Evolutionary conservation across 495 filamentous ascomycete species (phyloP).

Genomic region (Hypomontagnella submonticulosa): DNA sequence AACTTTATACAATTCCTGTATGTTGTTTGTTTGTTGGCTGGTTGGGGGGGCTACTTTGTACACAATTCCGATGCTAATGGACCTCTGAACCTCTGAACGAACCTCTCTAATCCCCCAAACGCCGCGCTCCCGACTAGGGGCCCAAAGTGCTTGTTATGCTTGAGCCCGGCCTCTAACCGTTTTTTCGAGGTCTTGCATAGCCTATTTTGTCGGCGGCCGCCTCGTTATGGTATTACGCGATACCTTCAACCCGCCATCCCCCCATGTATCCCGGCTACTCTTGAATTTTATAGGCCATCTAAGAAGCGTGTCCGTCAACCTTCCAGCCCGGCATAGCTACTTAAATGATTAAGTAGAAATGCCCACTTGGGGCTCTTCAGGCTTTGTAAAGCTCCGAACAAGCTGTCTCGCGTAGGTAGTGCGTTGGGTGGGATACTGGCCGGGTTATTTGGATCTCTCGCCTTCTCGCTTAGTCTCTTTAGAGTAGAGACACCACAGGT

Average conservation of each 20-base stretch:
- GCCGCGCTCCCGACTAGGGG: constrained; percentile 38
- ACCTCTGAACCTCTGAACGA: no score
- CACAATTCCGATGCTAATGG: constrained; percentile 36
- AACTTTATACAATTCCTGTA: constrained; percentile 40
- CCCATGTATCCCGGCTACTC: not conserved
- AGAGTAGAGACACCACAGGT: constrained; percentile 76
- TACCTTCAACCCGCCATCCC: constrained; percentile 9
- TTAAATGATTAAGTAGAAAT: constrained; percentile 75
- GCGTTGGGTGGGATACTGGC: constrained; percentile 69
- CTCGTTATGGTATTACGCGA: not conserved
- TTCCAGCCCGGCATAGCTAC: constrained; percentile 75
- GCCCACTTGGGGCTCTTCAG: constrained; percentile 63
- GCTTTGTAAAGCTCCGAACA: constrained; percentile 73
- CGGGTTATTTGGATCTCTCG: constrained; percentile 68
- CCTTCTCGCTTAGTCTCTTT: constrained; percentile 75
- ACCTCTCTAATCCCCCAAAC: constrained; percentile 40
- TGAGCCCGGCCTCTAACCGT: constrained; percentile 20
- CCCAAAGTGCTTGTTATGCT: constrained; percentile 2
- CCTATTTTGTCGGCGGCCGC: constrained; percentile 8
- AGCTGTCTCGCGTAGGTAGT: constrained; percentile 74
- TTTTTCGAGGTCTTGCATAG: constrained; percentile 2
- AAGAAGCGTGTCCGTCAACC: constrained; percentile 42
- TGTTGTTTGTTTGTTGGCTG: not conserved
- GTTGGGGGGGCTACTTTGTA: constrained; percentile 33
- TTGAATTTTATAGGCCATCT: not conserved